A percentile compares a stretch with the other conserved stretches of the same genome.
phyloP scores from a whole-genome alignment of 306 rosid genomes.

The Alnus rubra region DNA sequence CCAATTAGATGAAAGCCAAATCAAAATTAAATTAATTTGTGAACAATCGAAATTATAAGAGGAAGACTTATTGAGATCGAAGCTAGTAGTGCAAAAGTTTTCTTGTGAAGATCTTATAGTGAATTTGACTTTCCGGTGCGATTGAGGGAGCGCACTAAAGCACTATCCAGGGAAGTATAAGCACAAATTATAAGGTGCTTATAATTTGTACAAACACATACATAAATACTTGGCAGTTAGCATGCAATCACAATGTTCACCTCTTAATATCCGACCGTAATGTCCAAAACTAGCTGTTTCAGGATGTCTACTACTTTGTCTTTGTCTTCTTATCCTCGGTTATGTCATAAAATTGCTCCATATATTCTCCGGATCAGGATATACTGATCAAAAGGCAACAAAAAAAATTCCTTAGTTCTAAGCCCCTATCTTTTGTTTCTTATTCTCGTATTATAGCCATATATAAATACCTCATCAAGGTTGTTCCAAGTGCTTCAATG shows the following conservation, averaged over 20 bases:
- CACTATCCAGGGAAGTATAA: no score
- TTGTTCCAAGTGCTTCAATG: slow-evolving; percentile 11
- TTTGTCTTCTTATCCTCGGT: slow-evolving; percentile 30
- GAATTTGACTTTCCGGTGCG: no score
- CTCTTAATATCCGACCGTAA: slow-evolving; percentile 43
- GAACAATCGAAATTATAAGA: no score
- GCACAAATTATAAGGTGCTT: no score
- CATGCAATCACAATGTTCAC: slow-evolving; percentile 22
- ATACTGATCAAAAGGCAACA: slow-evolving; percentile 33
- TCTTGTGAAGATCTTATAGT: no score
- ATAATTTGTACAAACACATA: no score
- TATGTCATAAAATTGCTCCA: slow-evolving; percentile 32
- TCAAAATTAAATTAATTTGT: no score
- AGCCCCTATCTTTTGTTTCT: slow-evolving; percentile 18
- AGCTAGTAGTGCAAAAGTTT: no score
- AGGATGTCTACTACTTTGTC: neutral
- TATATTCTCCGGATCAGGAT: slow-evolving; percentile 52
- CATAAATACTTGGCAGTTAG: no score
- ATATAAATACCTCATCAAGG: slow-evolving; percentile 15
- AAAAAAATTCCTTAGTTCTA: slow-evolving; percentile 25
- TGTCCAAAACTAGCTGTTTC: slow-evolving; percentile 35
- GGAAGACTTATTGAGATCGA: no score
- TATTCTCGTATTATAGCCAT: neutral
- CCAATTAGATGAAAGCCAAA: no score
- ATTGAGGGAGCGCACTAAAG: no score